Evolutionary conservation across 192 early-diverging fungal species (phyloP).

Genomic region (Physocladia obscura): DNA sequence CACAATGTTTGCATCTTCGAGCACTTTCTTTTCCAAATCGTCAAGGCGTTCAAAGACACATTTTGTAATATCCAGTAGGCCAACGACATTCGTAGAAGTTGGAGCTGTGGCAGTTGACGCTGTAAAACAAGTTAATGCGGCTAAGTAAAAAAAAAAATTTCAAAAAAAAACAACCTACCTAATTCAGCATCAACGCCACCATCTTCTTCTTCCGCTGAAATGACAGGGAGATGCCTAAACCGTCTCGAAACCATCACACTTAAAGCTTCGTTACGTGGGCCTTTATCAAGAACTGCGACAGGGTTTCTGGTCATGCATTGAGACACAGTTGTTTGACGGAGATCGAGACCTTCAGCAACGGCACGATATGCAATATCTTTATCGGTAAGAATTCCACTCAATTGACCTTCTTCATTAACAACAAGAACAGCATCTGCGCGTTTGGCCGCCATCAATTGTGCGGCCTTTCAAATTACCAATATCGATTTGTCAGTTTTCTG

Average conservation of each 20-base stretch:
- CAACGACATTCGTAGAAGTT: constrained; percentile 39
- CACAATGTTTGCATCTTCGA: constrained; percentile 57
- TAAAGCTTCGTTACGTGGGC: constrained; percentile 44
- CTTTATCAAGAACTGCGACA: constrained; percentile 73
- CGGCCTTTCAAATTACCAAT: constrained; percentile 40
- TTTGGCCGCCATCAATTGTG: constrained; percentile 89
- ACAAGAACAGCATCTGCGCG: constrained; percentile 91
- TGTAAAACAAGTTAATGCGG: background rate
- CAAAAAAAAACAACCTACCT: background rate
- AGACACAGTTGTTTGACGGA: constrained; percentile 60
- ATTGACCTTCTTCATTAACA: constrained; percentile 87
- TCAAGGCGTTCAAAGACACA: constrained; percentile 53
- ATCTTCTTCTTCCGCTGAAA: constrained; percentile 36
- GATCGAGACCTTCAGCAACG: constrained; percentile 69
- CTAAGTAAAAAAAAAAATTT: background rate
- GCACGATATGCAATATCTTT: constrained; percentile 97
- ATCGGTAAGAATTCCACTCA: constrained; percentile 94
- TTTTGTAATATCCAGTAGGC: constrained; percentile 53
- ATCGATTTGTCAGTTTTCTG: too few species aligned
- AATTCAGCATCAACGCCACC: constrained; percentile 28
- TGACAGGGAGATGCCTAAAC: constrained; percentile 54
- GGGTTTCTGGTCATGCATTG: constrained; percentile 92
- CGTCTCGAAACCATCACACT: constrained; percentile 49
- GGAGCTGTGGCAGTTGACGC: constrained; percentile 70
- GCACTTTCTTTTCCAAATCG: constrained; percentile 50